A percentile compares a stretch with the other conserved stretches of the same genome.
These are phyloP conservation scores for Discostella stelligera DNA, from an alignment of 352 stramenopile genomes.

Conservation along the genomic window DNA sequence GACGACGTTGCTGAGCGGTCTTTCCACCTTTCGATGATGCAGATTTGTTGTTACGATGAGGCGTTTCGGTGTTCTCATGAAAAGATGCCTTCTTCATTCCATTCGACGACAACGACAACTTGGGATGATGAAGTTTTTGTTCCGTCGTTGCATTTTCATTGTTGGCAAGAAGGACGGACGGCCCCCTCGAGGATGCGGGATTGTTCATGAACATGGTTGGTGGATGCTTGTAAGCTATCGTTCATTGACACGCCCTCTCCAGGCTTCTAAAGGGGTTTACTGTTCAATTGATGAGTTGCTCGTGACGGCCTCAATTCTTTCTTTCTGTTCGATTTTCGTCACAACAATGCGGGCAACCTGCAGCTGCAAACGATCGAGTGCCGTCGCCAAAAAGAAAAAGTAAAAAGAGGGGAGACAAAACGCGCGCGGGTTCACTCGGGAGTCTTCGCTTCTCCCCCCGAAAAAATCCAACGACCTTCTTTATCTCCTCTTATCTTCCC, in stretches of 20 bases:
- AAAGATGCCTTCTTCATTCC: constrained; percentile 12
- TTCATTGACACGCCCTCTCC: background rate
- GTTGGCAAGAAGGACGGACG: constrained; percentile 15
- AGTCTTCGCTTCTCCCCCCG: too few relatives aligned
- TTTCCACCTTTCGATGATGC: background rate
- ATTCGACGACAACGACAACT: constrained; percentile 29
- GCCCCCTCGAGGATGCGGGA: constrained; percentile 9
- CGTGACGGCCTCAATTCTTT: constrained; percentile 72
- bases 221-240: background rate
- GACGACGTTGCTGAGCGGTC: constrained; percentile 29
- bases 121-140: constrained; percentile 9
- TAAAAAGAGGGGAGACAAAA: background rate
- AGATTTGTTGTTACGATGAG: constrained; percentile 25
- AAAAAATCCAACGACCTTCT: background rate
- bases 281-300: too few relatives aligned
- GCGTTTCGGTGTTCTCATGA: constrained; percentile 36
- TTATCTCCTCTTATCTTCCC: background rate
- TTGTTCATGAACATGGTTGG: constrained; percentile 39
- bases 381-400: background rate
- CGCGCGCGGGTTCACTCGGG: background rate
- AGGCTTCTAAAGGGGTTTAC: too few relatives aligned
- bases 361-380: background rate
- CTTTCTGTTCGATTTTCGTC: background rate
- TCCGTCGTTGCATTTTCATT: constrained; percentile 33
- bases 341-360: too few relatives aligned